These are phyloP conservation scores for Russula virescens DNA, from an alignment of 768 basidiomycete species.

Conservation along the genomic window DNA sequence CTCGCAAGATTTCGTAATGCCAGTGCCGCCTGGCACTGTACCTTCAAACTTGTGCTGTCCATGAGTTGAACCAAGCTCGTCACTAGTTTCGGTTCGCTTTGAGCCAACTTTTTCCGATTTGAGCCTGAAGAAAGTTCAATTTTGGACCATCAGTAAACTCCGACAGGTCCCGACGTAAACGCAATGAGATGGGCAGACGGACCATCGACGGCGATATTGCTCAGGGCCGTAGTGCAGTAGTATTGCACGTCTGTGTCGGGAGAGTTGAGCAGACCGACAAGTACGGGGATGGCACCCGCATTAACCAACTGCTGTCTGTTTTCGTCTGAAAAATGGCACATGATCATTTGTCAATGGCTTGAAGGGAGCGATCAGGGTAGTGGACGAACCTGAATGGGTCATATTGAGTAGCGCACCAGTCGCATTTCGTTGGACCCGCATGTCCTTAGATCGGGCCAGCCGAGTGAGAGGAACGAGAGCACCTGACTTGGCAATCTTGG, in stretches of 20 bases:
- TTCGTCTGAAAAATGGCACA: slow-evolving; percentile 59
- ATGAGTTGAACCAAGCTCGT: slow-evolving; percentile 90
- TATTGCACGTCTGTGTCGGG: slow-evolving; percentile 99
- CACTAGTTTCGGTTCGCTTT: slow-evolving; percentile 91
- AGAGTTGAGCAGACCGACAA: slow-evolving; percentile 89
- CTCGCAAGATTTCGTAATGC: slow-evolving; percentile 95
- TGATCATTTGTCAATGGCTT: not conserved
- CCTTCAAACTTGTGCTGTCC: slow-evolving; percentile 96
- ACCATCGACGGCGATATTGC: slow-evolving; percentile 98
- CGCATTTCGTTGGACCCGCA: slow-evolving; percentile 98
- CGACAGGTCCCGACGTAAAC: not conserved
- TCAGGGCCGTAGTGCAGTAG: slow-evolving; percentile 97
- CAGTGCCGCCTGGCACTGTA: slow-evolving; percentile 96
- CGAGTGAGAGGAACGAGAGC: slow-evolving; percentile 96
- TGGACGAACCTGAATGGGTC: slow-evolving; percentile 87
- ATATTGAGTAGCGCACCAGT: slow-evolving; percentile 97
- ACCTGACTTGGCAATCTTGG: slow-evolving; percentile 98
- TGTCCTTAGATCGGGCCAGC: slow-evolving; percentile 95
- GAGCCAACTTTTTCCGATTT: slow-evolving; percentile 92
- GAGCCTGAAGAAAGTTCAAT: slow-evolving; percentile 39
- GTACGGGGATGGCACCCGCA: slow-evolving; percentile 95
- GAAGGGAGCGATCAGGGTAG: slow-evolving; percentile 3
- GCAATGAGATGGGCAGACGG: slow-evolving; percentile 18
- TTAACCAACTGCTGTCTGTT: slow-evolving; percentile 98
- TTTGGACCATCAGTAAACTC: slow-evolving; percentile 2